A percentile compares a stretch with the other conserved stretches of the same genome.
Evolutionary conservation across 495 filamentous ascomycete species (phyloP).

Genomic region (Parmelia sp.): DNA sequence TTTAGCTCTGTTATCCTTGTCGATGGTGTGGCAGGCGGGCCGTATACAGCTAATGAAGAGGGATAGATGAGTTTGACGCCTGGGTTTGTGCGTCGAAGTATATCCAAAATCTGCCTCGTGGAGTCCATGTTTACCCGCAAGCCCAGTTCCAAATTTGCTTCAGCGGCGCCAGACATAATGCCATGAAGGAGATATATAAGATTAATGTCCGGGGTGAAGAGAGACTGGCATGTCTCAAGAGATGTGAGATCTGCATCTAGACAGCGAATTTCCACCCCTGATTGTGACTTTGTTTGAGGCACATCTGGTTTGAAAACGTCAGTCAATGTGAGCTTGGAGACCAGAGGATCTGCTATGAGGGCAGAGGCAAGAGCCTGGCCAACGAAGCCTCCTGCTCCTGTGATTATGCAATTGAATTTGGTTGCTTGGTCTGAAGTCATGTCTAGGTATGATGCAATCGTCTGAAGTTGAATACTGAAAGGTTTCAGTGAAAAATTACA

Average conservation of each 20-base stretch:
- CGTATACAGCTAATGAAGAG: slow-evolving; percentile 58
- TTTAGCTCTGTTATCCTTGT: slow-evolving; percentile 51
- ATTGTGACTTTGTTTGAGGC: slow-evolving; percentile 43
- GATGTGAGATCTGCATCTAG: slow-evolving; percentile 59
- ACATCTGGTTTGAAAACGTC: slow-evolving; percentile 55
- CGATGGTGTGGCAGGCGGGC: slow-evolving; percentile 38
- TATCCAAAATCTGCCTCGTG: slow-evolving; percentile 57
- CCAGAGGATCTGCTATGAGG: slow-evolving; percentile 49
- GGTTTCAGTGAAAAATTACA: too few relatives aligned
- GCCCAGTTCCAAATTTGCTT: slow-evolving; percentile 69
- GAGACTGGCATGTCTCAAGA: slow-evolving; percentile 27
- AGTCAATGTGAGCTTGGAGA: slow-evolving; percentile 54
- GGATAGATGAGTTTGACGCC: slow-evolving; percentile 58
- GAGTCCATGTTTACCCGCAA: slow-evolving; percentile 69
- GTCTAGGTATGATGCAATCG: neutral
- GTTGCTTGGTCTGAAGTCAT: neutral
- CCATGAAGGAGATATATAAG: slow-evolving; percentile 76
- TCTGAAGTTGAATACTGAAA: too few relatives aligned
- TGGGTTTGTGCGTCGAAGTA: slow-evolving; percentile 49
- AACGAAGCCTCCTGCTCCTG: slow-evolving; percentile 65
- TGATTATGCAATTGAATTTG: slow-evolving; percentile 61
- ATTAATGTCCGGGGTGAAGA: slow-evolving; percentile 23
- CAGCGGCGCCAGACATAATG: slow-evolving; percentile 74
- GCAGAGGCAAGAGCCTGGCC: slow-evolving; percentile 59
- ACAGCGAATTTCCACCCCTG: slow-evolving; percentile 39